A percentile compares a stretch with the other conserved stretches of the same genome.
These are phyloP conservation scores for Diaporthe aspalathi DNA, from an alignment of 2,329 filamentous ascomycete species.

Conservation along the genomic window DNA sequence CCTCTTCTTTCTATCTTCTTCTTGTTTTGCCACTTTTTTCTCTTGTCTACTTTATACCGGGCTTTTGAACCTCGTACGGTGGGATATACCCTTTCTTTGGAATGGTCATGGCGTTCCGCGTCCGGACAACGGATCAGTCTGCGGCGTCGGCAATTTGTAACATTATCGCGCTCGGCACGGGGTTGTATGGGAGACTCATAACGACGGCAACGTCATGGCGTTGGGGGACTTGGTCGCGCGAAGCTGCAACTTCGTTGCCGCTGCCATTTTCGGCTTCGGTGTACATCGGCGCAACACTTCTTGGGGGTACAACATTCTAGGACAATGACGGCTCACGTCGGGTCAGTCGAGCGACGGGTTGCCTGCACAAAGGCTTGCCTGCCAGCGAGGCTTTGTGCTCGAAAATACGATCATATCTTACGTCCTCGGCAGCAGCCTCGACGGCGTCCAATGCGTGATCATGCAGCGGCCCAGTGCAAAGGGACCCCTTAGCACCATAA, in stretches of 20 bases:
- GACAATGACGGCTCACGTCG: slow-evolving; percentile 8
- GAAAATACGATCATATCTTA: slow-evolving; percentile 28
- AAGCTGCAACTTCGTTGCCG: not conserved
- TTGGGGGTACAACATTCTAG: not conserved
- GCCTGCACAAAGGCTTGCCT: slow-evolving; percentile 24
- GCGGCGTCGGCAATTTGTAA: slow-evolving; percentile 14
- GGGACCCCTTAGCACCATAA: not conserved
- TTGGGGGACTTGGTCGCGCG: not conserved
- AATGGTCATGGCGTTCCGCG: slow-evolving; percentile 24
- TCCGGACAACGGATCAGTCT: slow-evolving; percentile 1
- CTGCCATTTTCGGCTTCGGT: slow-evolving; percentile 10
- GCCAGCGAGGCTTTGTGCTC: slow-evolving; percentile 22
- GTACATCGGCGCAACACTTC: not conserved
- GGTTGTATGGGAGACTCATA: slow-evolving; percentile 14
- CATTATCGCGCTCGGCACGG: slow-evolving; percentile 18
- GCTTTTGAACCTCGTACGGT: not conserved
- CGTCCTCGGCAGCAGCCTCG: not conserved
- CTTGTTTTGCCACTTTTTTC: not conserved
- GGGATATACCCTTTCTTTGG: slow-evolving; percentile 33
- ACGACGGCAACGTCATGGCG: slow-evolving; percentile 28
- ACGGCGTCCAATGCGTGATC: not conserved
- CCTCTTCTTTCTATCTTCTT: not conserved
- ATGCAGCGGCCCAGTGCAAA: not conserved
- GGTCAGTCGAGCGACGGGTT: not conserved
- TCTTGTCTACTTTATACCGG: not conserved